These are phyloP conservation scores for Dictyostelium capitatum DNA, from an alignment of 78 protist genomes.

Conservation along the genomic window DNA sequence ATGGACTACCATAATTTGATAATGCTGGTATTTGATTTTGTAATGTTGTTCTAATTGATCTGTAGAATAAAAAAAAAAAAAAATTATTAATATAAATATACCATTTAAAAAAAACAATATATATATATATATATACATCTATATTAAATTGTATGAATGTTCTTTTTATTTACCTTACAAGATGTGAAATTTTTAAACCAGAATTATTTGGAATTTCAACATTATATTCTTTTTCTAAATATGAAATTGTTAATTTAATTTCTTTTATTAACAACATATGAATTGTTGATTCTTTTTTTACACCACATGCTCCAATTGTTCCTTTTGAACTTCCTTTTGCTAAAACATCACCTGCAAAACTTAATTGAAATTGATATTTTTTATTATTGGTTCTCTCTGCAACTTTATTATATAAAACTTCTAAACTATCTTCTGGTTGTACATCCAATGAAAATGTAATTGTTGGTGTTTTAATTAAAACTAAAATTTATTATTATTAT, in stretches of 20 bases:
- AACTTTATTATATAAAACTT: conserved; percentile 41
- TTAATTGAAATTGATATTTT: conserved; percentile 52
- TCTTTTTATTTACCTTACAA: neutral
- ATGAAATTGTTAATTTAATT: conserved; percentile 16
- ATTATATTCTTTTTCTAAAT: conserved; percentile 37
- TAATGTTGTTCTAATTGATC: conserved; percentile 13
- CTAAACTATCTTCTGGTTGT: neutral
- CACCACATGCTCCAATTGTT: conserved; percentile 30
- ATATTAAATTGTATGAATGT: neutral
- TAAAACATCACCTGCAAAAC: conserved; percentile 51
- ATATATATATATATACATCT: neutral
- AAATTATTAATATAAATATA: neutral
- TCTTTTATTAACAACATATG: conserved; percentile 66
- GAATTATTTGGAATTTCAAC: conserved; percentile 65
- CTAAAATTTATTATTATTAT: conserved; percentile 22
- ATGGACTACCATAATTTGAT: neutral
- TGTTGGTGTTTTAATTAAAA: conserved; percentile 78
- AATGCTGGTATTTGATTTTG: neutral
- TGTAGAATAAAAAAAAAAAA: too few species aligned
- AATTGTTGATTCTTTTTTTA: conserved; percentile 59
- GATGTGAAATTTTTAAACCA: conserved; percentile 45
- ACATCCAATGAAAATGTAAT: conserved; percentile 72
- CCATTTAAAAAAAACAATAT: neutral
- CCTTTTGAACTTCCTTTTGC: conserved; percentile 12
- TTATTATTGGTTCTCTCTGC: conserved; percentile 65